Percentiles rank a stretch among this genome's conserved stretches.
These are phyloP conservation scores for Gossypium stocksii DNA, from an alignment of 345 rosid genomes.

Conservation along the genomic window DNA sequence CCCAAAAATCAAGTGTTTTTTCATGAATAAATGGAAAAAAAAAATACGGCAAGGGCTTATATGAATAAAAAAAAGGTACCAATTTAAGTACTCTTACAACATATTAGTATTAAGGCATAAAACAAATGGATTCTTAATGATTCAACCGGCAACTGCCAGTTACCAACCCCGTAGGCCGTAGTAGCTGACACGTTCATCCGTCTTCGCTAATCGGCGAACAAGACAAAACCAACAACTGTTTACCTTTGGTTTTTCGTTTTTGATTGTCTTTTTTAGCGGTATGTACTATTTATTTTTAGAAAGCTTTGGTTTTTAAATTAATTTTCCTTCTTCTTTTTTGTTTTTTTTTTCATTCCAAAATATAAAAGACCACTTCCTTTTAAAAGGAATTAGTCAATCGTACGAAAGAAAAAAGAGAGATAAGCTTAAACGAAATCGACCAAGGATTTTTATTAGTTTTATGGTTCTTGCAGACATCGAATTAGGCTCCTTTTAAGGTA, in stretches of 20 bases:
- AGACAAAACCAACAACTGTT: background rate
- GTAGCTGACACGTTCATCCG: constrained; percentile 22
- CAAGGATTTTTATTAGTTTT: background rate
- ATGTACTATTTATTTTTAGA: background rate
- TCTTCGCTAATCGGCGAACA: background rate
- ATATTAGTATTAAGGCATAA: too few species aligned
- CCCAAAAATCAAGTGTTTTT: too few species aligned
- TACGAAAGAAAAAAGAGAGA: background rate
- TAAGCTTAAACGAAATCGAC: constrained; percentile 7
- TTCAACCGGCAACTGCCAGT: constrained; percentile 16
- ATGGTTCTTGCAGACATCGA: background rate
- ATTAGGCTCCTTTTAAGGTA: constrained; percentile 11
- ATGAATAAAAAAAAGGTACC: too few species aligned
- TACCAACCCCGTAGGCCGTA: constrained; percentile 16
- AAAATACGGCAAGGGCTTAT: too few species aligned
- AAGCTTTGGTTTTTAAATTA: background rate
- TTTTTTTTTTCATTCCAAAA: background rate
- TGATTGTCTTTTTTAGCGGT: background rate
- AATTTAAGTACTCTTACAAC: too few species aligned
- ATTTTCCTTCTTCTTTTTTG: background rate
- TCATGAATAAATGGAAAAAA: too few species aligned
- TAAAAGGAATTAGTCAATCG: background rate
- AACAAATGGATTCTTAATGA: background rate
- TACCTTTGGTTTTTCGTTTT: background rate
- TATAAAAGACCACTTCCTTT: background rate